Evolutionary conservation across 2,329 filamentous ascomycete genomes (phyloP).

Genomic region (Curvularia verruculosa): DNA sequence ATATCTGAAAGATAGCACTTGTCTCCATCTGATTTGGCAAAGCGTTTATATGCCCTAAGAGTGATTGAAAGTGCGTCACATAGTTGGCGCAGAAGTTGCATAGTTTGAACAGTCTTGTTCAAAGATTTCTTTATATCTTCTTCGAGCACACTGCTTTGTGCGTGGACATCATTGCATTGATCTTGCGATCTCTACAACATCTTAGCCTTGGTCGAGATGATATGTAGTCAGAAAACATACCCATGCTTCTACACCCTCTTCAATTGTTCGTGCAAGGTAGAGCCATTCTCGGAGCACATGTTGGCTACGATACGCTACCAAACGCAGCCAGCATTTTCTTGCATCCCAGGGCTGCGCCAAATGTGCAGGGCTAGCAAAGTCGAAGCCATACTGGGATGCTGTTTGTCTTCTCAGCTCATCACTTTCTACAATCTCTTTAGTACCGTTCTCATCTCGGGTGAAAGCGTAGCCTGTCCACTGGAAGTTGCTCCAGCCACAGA

Average conservation of each 20-base stretch:
- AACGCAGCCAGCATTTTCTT: conserved; percentile 15
- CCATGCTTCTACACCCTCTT: conserved; percentile 8
- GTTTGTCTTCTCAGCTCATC: neutral
- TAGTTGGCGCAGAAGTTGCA: conserved; percentile 14
- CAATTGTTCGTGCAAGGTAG: conserved; percentile 11
- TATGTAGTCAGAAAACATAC: neutral
- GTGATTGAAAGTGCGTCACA: conserved; percentile 8
- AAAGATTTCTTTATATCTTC: conserved; percentile 1
- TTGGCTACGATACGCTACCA: conserved; percentile 2
- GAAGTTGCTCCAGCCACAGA: conserved; percentile 10
- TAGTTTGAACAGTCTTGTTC: conserved; percentile 6
- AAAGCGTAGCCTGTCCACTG: conserved; percentile 14
- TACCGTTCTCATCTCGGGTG: neutral
- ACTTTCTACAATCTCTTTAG: neutral
- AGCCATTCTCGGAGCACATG: conserved; percentile 9
- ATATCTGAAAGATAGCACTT: conserved; percentile 21
- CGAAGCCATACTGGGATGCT: neutral
- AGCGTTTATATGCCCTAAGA: conserved; percentile 4
- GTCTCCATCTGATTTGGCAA: conserved; percentile 15
- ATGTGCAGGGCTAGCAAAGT: neutral
- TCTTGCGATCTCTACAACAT: neutral
- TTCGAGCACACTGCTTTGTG: neutral
- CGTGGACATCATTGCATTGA: neutral
- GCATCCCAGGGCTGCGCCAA: conserved; percentile 13
- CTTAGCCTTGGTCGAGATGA: neutral